Evolutionary conservation across 164 flowering plant genomes (phyloP), one percentile per base, ranked within the genome.

Genomic region (Brasenia schreberi): DNA sequence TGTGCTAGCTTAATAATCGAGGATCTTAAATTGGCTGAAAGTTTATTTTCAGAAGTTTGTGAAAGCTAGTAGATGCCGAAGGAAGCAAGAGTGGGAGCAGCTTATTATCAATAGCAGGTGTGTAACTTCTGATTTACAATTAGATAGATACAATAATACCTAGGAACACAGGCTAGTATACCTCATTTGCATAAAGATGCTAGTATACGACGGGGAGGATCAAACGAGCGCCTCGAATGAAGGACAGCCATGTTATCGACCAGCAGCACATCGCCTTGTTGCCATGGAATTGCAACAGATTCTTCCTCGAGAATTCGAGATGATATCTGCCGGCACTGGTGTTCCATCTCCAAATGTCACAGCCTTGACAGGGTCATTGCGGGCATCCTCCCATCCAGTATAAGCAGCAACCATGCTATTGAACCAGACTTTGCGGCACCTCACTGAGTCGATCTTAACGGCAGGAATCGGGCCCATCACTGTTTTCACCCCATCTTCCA

Each of bases 381-480:
- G 76, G 0, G 80, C 74, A 74, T 88, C 96, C 77, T 87, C 73
- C 93, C 93, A 90, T 3, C 91, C 91, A 3, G 92, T 87, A 61
- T 86, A 90, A 43, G 92, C 89, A 64, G 90, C 92, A 42, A 85
- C 97, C 91, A 93, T 86, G 81, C 87, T 84, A 74, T 90, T 90
- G 74, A 93, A 93, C 98, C 98, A 93, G n/a, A 84, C 78, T 77
- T 88, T 90, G 39, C 83, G 87, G n/a, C 81, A 78, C 65, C 96
- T 80, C 5, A 74, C 72, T 53, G 82, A 63, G 65, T 88, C 96
- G 43, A 67, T 67, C 71, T 86, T 93, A 66, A 90, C 76, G 11
- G 88, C 98, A n/a, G 96, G 86, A 65, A 88, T 86, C 49, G 98
- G 98, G 68, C 97, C 96, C 85, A 81, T 84, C 5, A 85, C 65